phyloP scores from a whole-genome alignment of 805 yeast species.

The Lachancea meyersii region DNA sequence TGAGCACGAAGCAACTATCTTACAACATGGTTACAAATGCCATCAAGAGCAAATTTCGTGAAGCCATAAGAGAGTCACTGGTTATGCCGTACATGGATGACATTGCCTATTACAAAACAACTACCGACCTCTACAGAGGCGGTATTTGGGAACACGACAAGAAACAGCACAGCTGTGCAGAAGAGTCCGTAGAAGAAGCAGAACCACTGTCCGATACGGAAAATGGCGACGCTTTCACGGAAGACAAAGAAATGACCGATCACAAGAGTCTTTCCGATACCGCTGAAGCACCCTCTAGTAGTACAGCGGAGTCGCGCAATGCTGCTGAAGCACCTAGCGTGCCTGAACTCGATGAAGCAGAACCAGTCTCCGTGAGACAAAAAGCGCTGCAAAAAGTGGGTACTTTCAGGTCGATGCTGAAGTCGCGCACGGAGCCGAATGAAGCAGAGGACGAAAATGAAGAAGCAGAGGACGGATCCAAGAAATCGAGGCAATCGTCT shows the following conservation, averaged over 20 bases:
- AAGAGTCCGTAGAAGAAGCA: constrained; percentile 7
- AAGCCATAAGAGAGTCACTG: constrained; percentile 68
- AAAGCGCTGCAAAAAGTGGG: constrained; percentile 19
- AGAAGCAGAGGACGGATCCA: constrained; percentile 3
- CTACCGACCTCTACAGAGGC: constrained; percentile 72
- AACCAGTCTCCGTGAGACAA: constrained; percentile 10
- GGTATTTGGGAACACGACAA: constrained; percentile 68
- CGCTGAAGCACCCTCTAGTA: neutral
- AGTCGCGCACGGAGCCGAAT: constrained; percentile 11
- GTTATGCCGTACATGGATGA: constrained; percentile 91
- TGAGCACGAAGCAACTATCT: constrained; percentile 74
- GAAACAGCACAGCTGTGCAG: neutral
- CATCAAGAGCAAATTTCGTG: constrained; percentile 71
- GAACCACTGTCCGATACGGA: constrained; percentile 4
- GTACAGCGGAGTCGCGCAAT: neutral
- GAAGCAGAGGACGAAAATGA: constrained; percentile 29
- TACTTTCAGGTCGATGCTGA: constrained; percentile 15
- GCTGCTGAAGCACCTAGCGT: neutral
- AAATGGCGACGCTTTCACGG: neutral
- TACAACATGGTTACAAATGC: constrained; percentile 74
- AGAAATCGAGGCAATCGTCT: neutral
- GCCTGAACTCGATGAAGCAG: neutral
- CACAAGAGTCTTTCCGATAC: neutral
- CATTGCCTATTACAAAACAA: constrained; percentile 60
- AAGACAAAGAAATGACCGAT: neutral